A percentile compares a stretch with the other conserved stretches of the same genome.
phyloP scores from a whole-genome alignment of 108 stramenopile species.

The Skeletonema menzelii region DNA sequence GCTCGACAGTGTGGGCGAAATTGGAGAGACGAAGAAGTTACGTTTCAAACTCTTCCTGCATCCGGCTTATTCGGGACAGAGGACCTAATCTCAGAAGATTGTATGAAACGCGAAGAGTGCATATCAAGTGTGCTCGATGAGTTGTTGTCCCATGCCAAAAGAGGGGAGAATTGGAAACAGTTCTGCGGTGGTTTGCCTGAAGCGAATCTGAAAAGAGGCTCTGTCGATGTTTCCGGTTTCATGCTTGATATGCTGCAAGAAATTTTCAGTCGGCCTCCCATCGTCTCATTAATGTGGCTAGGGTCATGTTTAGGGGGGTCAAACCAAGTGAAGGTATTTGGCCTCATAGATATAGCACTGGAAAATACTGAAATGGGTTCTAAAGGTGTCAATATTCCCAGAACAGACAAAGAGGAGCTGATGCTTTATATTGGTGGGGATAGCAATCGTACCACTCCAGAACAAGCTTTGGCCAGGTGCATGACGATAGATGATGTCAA shows the following conservation, averaged over 20 bases:
- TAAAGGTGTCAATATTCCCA: not conserved
- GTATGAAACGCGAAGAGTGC: conserved; percentile 24
- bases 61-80: conserved; percentile 66
- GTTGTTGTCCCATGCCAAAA: conserved; percentile 40
- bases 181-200: conserved; percentile 62
- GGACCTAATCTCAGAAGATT: conserved; percentile 75
- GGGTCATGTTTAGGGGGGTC: conserved; percentile 55
- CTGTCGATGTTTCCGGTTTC: not conserved
- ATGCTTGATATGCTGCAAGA: conserved; percentile 27
- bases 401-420: conserved; percentile 11
- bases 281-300: conserved; percentile 68
- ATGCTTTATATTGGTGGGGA: conserved; percentile 18
- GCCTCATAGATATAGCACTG: conserved; percentile 62
- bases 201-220: conserved; percentile 29
- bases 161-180: conserved; percentile 60
- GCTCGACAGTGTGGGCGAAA: conserved; percentile 55
- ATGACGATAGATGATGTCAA: conserved; percentile 46
- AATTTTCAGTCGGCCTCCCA: conserved; percentile 44
- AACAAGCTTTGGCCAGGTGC: conserved; percentile 37
- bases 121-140: conserved; percentile 61
- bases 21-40: conserved; percentile 50
- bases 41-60: conserved; percentile 44
- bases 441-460: conserved; percentile 34
- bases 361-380: conserved; percentile 11
- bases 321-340: conserved; percentile 63